Evolutionary conservation across 176 grass and related monocot genomes (phyloP).

Genomic region (Cenchrus fungigraminus): DNA sequence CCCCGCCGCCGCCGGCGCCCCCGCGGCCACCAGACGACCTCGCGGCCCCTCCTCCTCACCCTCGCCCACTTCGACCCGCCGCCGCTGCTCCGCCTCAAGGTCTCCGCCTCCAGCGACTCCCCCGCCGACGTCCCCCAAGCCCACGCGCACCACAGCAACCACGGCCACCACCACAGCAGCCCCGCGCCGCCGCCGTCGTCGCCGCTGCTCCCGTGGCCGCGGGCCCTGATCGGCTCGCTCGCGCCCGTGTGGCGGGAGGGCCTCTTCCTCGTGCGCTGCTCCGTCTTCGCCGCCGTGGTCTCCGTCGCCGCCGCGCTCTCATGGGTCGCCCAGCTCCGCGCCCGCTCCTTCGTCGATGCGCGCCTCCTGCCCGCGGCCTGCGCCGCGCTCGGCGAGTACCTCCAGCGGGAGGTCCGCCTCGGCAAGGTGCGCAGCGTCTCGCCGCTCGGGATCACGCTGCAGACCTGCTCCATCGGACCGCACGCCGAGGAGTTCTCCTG

Average conservation of each 20-base stretch:
- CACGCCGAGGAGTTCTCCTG: slow-evolving; percentile 92
- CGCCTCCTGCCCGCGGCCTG: slow-evolving; percentile 83
- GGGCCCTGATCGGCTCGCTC: slow-evolving; percentile 62
- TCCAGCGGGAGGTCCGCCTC: slow-evolving; percentile 86
- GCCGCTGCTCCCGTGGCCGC: slow-evolving; percentile 47
- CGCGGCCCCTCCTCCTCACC: slow-evolving; percentile 42
- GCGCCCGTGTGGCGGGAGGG: slow-evolving; percentile 82
- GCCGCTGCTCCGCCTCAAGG: slow-evolving; percentile 42
- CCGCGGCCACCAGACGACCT: slow-evolving; percentile 9
- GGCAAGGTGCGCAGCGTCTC: slow-evolving; percentile 85
- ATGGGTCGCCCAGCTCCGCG: slow-evolving; percentile 79
- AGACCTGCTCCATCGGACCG: slow-evolving; percentile 88
- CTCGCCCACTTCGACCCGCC: slow-evolving; percentile 45
- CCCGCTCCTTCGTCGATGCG: slow-evolving; percentile 72
- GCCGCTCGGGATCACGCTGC: slow-evolving; percentile 85
- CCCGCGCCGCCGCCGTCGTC: background rate
- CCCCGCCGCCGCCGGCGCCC: slow-evolving; percentile 37
- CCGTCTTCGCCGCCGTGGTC: slow-evolving; percentile 72
- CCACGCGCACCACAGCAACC: background rate
- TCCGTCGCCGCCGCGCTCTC: slow-evolving; percentile 73
- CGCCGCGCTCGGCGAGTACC: slow-evolving; percentile 69
- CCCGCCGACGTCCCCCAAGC: slow-evolving; percentile 24
- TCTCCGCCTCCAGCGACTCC: slow-evolving; percentile 49
- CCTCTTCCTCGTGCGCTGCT: slow-evolving; percentile 88
- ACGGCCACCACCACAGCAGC: background rate